A percentile compares a stretch with the other conserved stretches of the same genome.
phyloP scores from a whole-genome alignment of 2,329 filamentous ascomycete genomes.

The Cladosporium sp. region DNA sequence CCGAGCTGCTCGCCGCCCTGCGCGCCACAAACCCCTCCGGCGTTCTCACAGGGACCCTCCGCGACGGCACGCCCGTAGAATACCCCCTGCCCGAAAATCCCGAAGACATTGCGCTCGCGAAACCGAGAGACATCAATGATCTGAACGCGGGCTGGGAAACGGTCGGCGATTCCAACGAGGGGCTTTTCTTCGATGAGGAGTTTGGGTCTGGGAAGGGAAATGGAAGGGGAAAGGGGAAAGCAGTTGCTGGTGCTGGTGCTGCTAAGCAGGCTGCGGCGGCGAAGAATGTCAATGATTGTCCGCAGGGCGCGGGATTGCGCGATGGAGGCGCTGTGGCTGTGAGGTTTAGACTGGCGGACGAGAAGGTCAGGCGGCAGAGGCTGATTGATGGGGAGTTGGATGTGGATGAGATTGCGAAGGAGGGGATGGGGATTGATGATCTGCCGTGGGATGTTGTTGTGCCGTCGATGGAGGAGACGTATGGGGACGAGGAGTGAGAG shows the following conservation, averaged over 20 bases:
- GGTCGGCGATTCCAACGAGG: constrained; percentile 31
- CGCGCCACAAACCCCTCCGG: constrained; percentile 42
- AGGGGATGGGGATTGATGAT: constrained; percentile 23
- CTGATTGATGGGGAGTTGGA: constrained; percentile 26
- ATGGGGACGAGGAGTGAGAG: constrained; percentile 29
- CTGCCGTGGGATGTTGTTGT: constrained; percentile 39
- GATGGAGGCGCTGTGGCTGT: constrained; percentile 41
- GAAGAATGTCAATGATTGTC: constrained; percentile 39
- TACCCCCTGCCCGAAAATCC: constrained; percentile 43
- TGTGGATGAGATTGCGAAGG: constrained; percentile 25
- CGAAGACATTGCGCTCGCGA: constrained; percentile 45
- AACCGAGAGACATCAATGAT: constrained; percentile 45
- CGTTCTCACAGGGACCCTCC: constrained; percentile 42
- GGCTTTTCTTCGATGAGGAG: constrained; percentile 34
- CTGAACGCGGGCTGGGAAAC: constrained; percentile 44
- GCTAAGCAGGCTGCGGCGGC: constrained; percentile 36
- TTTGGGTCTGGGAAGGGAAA: constrained; percentile 25
- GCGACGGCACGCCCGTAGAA: constrained; percentile 26
- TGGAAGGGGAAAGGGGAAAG: constrained; percentile 42
- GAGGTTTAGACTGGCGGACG: constrained; percentile 33
- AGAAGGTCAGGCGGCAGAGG: constrained; percentile 25
- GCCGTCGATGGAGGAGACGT: constrained; percentile 38
- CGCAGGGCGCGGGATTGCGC: constrained; percentile 39
- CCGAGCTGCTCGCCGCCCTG: constrained; percentile 46
- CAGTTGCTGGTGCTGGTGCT: constrained; percentile 35